phyloP scores from a whole-genome alignment of 768 basidiomycete species.

The Rhodotorula babjevae region DNA sequence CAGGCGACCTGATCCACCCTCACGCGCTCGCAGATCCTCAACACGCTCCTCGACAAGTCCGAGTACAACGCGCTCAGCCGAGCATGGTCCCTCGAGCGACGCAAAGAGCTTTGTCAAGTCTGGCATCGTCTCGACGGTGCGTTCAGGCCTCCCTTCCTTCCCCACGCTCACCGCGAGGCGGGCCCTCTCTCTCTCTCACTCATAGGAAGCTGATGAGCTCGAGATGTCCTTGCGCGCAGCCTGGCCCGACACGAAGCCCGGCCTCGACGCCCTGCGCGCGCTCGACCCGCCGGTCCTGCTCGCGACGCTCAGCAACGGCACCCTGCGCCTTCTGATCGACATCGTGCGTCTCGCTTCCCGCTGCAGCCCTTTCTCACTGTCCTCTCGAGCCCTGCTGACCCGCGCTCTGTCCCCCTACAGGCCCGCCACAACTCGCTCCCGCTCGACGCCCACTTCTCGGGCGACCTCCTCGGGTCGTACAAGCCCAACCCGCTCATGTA shows the following conservation, averaged over 20 bases:
- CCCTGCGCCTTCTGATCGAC: conserved; percentile 23
- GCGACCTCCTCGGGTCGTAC: conserved; percentile 34
- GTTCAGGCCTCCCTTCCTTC: neutral
- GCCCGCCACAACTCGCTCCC: conserved; percentile 24
- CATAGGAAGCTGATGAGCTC: too few species aligned
- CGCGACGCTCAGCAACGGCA: conserved; percentile 26
- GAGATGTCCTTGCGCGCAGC: neutral
- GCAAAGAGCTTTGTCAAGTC: conserved; percentile 8
- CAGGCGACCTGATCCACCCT: neutral
- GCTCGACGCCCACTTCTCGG: conserved; percentile 32
- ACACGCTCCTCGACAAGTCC: conserved; percentile 1
- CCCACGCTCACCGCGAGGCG: too few species aligned
- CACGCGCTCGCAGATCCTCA: conserved; percentile 7
- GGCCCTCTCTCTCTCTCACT: neutral
- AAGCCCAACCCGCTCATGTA: conserved; percentile 35
- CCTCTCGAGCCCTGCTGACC: too few species aligned
- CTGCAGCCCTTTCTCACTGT: too few species aligned
- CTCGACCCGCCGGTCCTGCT: conserved; percentile 25
- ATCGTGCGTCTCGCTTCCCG: conserved; percentile 4
- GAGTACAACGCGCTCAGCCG: neutral
- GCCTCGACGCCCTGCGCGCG: neutral
- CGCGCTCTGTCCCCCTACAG: neutral
- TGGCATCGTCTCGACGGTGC: conserved; percentile 32
- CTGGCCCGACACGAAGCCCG: conserved; percentile 26
- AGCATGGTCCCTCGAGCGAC: conserved; percentile 2